A percentile compares a stretch with the other conserved stretches of the same genome.
These are phyloP conservation scores for Fusarium coicis DNA, from an alignment of 2,329 filamentous ascomycete species.

Conservation along the genomic window DNA sequence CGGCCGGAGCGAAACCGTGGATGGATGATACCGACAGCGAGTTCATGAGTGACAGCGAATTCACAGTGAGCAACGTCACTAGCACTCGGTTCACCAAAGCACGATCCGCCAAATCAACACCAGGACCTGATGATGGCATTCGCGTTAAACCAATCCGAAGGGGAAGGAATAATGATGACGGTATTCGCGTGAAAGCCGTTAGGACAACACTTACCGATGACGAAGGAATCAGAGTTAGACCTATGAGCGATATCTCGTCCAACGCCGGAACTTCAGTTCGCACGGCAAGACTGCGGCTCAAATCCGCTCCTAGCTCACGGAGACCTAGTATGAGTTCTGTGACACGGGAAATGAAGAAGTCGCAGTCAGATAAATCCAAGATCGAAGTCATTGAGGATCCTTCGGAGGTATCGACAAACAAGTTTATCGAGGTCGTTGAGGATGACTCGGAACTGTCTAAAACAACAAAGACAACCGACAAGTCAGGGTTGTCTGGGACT, in stretches of 20 bases:
- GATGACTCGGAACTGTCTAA: constrained; percentile 36
- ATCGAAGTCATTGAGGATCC: constrained; percentile 18
- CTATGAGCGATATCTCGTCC: constrained; percentile 45
- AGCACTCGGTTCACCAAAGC: constrained; percentile 35
- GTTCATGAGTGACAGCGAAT: constrained; percentile 45
- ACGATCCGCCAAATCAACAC: constrained; percentile 39
- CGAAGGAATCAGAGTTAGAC: constrained; percentile 49
- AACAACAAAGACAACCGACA: constrained; percentile 19
- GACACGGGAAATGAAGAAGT: constrained; percentile 43
- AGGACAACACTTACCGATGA: constrained; percentile 39
- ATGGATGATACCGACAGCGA: constrained; percentile 45
- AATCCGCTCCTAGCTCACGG: constrained; percentile 43
- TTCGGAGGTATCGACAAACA: constrained; percentile 22
- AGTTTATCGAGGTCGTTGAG: constrained; percentile 27
- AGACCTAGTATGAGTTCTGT: constrained; percentile 44
- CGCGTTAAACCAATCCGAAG: constrained; percentile 55
- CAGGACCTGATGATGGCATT: constrained; percentile 55
- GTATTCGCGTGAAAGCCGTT: constrained; percentile 48
- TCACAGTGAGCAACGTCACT: constrained; percentile 44
- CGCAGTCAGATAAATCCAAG: constrained; percentile 24
- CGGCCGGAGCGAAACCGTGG: constrained; percentile 43
- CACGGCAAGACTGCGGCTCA: constrained; percentile 42
- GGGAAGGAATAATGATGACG: constrained; percentile 48
- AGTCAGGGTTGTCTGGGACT: constrained; percentile 4
- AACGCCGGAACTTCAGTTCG: constrained; percentile 41